Base-by-base conservation (phyloP, 768 basidiomycete species). In the Pisolithus orientalis region DNA sequence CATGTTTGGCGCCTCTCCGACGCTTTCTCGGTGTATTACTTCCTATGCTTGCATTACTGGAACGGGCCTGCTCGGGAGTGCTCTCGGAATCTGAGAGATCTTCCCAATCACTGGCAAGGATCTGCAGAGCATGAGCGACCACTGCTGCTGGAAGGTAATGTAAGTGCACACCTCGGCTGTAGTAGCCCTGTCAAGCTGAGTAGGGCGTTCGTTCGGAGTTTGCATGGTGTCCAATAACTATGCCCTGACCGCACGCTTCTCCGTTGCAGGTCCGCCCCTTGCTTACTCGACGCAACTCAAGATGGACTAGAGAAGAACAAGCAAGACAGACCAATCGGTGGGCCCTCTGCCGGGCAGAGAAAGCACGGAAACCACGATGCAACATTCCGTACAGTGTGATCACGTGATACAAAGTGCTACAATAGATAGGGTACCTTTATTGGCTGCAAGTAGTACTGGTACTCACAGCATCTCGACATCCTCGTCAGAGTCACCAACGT, bases 381-480 rank as follows among this genome's bases (percentile, higher is more conserved):
- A 34, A 11, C 7, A 29, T 21, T 21, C 28, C 34, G 13, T 5
- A 5, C 13, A 13, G 11, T 13, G 34, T 13, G 13, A 34, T 34
- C 34, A 34, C 34, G 34, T 34, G 34, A 34, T 34, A 34, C 34
- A 34, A 34, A 29, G 5, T 29, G 10, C 10, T 34, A 34, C 13
- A 4, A 34, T 34, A 34, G 34, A 4, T 34, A 13, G 34, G 34
- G 4, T 34, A 34, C 34, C 13, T 34, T 34, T 21, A 21, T 34
- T 21, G 40, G 17, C 40, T 42, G 9, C 13, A 13, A 31, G 5
- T 21, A 21, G 21, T 21, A 21, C 21, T 21, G 2, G 21, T 31
- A 17, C 44, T 59, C 49, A 83, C 52, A 72, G 59, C 82, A 83
- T 83, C 47, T 82, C 80, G 14, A 81, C 73, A 59, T 84, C 82